These are phyloP conservation scores for Cladobotryum protrusum DNA, from an alignment of 2,329 filamentous ascomycete genomes.

Conservation along the genomic window DNA sequence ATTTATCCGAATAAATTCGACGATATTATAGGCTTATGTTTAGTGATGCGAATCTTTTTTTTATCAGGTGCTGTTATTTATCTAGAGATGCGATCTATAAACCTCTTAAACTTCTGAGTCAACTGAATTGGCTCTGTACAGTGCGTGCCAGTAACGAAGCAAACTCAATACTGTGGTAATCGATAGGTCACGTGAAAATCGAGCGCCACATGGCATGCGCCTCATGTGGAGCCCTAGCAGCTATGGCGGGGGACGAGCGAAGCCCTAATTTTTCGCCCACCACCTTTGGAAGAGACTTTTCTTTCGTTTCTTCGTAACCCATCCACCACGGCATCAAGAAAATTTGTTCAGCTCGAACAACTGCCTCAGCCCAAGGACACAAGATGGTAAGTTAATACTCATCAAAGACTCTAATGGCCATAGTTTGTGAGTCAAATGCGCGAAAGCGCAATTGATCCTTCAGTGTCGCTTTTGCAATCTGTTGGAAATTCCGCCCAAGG, in stretches of 20 bases:
- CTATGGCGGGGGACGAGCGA: constrained; percentile 2
- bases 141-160: neutral
- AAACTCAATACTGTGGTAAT: neutral
- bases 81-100: no score
- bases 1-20: no score
- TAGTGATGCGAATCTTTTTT: no score
- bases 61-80: no score
- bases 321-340: constrained; percentile 25
- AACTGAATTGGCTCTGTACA: no score
- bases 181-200: constrained; percentile 11
- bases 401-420: constrained; percentile 33
- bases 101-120: no score
- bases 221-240: constrained; percentile 1
- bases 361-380: constrained; percentile 30
- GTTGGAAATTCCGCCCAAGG: constrained; percentile 30
- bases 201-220: neutral
- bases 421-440: constrained; percentile 31
- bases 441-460: constrained; percentile 28
- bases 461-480: constrained; percentile 26
- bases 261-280: constrained; percentile 35
- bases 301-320: constrained; percentile 22
- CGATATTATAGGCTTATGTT: no score
- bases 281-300: constrained; percentile 20
- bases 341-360: constrained; percentile 31
- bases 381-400: constrained; percentile 38